Conservation (phyloP, 345 rosid genomes). For the Rhizophora mangle region DNA sequence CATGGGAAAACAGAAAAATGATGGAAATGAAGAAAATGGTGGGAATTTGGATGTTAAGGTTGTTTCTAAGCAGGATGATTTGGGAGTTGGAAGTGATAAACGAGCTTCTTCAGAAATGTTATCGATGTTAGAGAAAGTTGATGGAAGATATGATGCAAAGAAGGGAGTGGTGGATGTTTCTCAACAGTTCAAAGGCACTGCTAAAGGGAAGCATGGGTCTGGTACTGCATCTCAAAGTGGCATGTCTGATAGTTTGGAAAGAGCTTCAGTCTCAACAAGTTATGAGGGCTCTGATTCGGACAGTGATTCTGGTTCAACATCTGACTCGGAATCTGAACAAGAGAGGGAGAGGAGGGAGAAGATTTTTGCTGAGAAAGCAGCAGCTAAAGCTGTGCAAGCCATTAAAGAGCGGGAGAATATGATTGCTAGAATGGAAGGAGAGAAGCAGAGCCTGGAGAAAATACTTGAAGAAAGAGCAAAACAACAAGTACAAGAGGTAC, state of each 20-base stretch:
- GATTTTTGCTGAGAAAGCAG: constrained; percentile 71
- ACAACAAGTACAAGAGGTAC: constrained; percentile 94
- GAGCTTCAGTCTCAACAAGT: constrained; percentile 28
- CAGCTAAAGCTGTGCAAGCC: constrained; percentile 68
- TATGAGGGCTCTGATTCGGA: constrained; percentile 54
- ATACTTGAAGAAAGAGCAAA: constrained; percentile 87
- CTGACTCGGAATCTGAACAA: constrained; percentile 77
- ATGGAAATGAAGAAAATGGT: constrained; percentile 37
- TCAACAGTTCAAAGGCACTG: constrained; percentile 29
- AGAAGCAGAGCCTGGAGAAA: constrained; percentile 91
- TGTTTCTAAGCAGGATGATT: constrained; percentile 28
- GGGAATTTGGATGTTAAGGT: constrained; percentile 20
- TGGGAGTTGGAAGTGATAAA: constrained; percentile 24
- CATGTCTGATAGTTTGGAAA: constrained; percentile 42
- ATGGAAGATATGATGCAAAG: constrained; percentile 31
- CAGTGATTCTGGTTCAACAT: constrained; percentile 59
- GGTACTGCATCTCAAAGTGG: constrained; percentile 31
- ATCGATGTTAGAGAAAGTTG: constrained; percentile 25
- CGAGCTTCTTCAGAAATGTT: constrained; percentile 16
- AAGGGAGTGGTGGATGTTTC: constrained; percentile 33
- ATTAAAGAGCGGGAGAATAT: constrained; percentile 79
- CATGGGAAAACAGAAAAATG: constrained; percentile 20
- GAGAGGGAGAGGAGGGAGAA: constrained; percentile 75
- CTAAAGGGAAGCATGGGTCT: constrained; percentile 36
- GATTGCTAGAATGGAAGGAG: constrained; percentile 92